phyloP scores from a whole-genome alignment of 495 filamentous ascomycete genomes.

The Penicillium desertorum region DNA sequence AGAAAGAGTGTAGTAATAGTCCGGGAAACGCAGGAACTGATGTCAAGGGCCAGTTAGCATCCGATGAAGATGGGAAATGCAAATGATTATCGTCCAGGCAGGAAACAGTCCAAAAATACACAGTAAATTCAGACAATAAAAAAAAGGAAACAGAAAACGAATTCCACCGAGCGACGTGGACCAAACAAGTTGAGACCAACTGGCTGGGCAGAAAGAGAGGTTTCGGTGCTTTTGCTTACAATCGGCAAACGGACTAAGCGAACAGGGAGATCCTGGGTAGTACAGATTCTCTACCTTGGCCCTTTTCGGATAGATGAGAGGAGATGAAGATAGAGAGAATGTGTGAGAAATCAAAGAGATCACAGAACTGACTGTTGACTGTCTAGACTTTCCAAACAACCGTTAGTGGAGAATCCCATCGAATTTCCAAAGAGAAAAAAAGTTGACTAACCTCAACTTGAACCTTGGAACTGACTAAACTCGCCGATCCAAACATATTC shows the following conservation, averaged over 20 bases:
- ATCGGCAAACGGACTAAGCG: slow-evolving; percentile 28
- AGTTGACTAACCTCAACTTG: neutral
- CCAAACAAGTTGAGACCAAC: slow-evolving; percentile 23
- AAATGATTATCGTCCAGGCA: neutral
- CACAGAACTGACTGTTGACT: neutral
- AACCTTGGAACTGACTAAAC: neutral
- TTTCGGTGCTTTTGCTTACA: slow-evolving; percentile 11
- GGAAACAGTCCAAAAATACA: slow-evolving; percentile 6
- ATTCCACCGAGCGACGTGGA: slow-evolving; percentile 17
- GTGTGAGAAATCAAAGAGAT: neutral
- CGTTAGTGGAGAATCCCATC: slow-evolving; percentile 3
- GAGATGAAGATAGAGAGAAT: neutral
- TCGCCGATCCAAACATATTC: neutral
- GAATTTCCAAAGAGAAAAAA: slow-evolving; percentile 1
- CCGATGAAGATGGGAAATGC: slow-evolving; percentile 2
- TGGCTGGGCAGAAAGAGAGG: slow-evolving; percentile 28
- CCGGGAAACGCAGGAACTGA: slow-evolving; percentile 15
- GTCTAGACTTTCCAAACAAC: slow-evolving; percentile 1
- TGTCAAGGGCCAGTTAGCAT: slow-evolving; percentile 12
- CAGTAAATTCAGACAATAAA: neutral
- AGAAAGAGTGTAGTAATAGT: slow-evolving; percentile 5
- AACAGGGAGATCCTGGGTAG: slow-evolving; percentile 26
- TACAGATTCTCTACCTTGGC: neutral
- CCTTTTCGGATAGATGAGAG: too few relatives aligned
- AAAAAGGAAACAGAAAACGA: slow-evolving; percentile 10